phyloP scores from a whole-genome alignment of 495 filamentous ascomycete genomes.

The Amphirosellinia nigrospora region DNA sequence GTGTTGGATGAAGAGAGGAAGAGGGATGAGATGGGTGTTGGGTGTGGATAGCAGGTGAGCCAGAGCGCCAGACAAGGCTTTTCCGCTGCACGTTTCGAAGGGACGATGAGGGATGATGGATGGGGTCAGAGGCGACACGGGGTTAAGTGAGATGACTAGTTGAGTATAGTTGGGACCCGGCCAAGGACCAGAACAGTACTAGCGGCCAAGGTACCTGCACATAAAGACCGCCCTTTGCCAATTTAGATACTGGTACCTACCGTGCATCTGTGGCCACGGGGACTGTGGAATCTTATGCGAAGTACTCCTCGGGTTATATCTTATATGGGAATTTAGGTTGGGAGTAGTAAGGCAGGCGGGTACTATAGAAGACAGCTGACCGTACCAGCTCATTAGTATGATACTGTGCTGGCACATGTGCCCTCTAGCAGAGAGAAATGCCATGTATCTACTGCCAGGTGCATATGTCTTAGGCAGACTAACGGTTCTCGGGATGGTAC shows the following conservation, averaged over 20 bases:
- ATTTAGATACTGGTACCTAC: not conserved
- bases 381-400: not conserved
- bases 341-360: not conserved
- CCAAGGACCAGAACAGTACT: not conserved
- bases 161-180: slow-evolving; percentile 11
- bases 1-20: slow-evolving; percentile 6
- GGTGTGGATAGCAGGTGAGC: not conserved
- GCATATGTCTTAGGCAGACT: not conserved
- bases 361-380: not conserved
- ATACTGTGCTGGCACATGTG: not conserved
- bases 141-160: slow-evolving; percentile 17
- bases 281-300: not conserved
- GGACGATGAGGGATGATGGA: slow-evolving; percentile 25
- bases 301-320: not conserved
- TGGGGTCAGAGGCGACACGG: slow-evolving; percentile 18
- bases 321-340: not conserved
- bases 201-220: not conserved
- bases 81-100: slow-evolving; percentile 20
- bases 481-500: slow-evolving; percentile 1
- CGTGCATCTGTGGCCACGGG: not conserved
- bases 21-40: not conserved
- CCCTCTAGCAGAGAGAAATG: not conserved
- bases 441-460: no score
- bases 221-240: not conserved
- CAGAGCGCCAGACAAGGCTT: slow-evolving; percentile 21